phyloP scores from a whole-genome alignment of 352 stramenopile species.

The Saprolegnia diclina region DNA sequence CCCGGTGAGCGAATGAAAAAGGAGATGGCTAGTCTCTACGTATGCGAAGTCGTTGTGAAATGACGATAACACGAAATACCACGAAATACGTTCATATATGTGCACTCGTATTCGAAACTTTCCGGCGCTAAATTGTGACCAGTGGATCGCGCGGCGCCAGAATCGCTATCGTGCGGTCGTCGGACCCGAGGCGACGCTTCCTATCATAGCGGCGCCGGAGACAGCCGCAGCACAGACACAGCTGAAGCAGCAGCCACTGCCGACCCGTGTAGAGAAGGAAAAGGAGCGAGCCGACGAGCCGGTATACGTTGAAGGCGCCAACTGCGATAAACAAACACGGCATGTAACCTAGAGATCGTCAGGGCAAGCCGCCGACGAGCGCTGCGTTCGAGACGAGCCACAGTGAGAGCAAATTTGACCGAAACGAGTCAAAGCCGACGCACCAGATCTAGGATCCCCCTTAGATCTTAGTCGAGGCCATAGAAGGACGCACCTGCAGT shows the following conservation, averaged over 20 bases:
- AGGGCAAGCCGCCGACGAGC: background rate
- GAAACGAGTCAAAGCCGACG: background rate
- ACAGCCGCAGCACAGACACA: background rate
- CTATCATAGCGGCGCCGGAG: background rate
- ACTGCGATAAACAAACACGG: background rate
- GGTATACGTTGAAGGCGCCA: background rate
- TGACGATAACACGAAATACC: too few species aligned
- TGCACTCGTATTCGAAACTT: too few species aligned
- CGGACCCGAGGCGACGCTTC: background rate
- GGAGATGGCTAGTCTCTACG: too few species aligned
- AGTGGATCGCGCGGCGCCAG: background rate
- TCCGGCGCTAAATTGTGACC: background rate
- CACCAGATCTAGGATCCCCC: background rate
- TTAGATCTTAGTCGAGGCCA: background rate
- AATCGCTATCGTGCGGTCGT: background rate
- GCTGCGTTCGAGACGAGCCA: constrained; percentile 2
- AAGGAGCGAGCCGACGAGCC: background rate
- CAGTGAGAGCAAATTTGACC: background rate
- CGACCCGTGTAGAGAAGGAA: background rate
- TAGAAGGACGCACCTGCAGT: background rate
- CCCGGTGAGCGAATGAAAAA: too few species aligned
- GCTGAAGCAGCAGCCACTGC: background rate
- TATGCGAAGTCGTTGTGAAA: too few species aligned
- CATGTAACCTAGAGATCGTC: background rate
- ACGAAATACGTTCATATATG: too few species aligned